Conservation (phyloP, 805 yeast genomes). For the Schwanniomyces occidentalis region DNA sequence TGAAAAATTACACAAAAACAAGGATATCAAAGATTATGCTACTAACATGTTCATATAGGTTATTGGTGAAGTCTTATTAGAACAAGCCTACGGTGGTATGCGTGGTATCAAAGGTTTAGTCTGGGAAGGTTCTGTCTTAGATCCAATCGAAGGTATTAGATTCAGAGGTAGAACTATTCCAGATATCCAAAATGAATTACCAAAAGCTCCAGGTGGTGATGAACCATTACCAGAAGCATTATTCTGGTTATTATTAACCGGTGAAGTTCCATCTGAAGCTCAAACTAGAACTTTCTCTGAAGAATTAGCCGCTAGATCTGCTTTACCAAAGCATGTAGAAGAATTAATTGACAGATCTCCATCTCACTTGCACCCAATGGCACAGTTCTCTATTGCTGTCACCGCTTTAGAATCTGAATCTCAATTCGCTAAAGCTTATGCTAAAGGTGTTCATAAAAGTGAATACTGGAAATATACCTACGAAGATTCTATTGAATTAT, state of each 20-base stretch:
- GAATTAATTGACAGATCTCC: slow-evolving; percentile 66
- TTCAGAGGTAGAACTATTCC: slow-evolving; percentile 77
- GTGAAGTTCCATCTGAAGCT: slow-evolving; percentile 62
- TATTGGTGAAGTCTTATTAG: slow-evolving; percentile 46
- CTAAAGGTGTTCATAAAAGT: slow-evolving; percentile 63
- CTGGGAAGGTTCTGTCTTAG: slow-evolving; percentile 81
- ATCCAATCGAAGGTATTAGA: slow-evolving; percentile 73
- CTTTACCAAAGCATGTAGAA: slow-evolving; percentile 63
- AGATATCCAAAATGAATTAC: slow-evolving; percentile 66
- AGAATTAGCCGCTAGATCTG: slow-evolving; percentile 65
- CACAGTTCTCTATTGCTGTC: slow-evolving; percentile 75
- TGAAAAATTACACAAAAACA: slow-evolving; percentile 6
- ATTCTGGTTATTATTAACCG: slow-evolving; percentile 78
- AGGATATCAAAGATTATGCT: no score
- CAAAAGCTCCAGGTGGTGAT: slow-evolving; percentile 55
- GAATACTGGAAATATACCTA: slow-evolving; percentile 76
- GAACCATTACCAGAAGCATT: slow-evolving; percentile 76
- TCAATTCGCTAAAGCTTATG: slow-evolving; percentile 69
- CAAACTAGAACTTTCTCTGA: slow-evolving; percentile 57
- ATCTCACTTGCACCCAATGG: slow-evolving; percentile 75
- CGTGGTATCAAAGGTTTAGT: slow-evolving; percentile 72
- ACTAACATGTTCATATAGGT: slow-evolving; percentile 27
- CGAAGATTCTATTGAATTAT: slow-evolving; percentile 68
- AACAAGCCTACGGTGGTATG: slow-evolving; percentile 70
- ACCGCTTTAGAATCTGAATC: slow-evolving; percentile 73